Evolutionary conservation across 208 protist species (phyloP).

Genomic region (Balamuthia mandrillaris): DNA sequence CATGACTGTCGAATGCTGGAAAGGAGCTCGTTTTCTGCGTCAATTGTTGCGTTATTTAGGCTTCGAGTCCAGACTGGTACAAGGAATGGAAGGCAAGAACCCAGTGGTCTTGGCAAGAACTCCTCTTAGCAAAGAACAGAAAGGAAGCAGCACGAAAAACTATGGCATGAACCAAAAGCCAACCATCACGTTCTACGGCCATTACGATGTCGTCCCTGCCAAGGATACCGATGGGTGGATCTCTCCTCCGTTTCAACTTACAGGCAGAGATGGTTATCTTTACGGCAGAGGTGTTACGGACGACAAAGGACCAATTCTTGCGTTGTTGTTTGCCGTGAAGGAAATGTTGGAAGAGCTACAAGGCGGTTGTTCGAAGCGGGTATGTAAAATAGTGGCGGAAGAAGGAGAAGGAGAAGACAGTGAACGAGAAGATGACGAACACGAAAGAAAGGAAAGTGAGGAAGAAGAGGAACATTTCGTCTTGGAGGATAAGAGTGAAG

Average conservation of each 20-base stretch:
- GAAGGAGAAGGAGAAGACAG: too few species aligned
- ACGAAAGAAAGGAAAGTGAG: too few species aligned
- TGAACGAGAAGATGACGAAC: too few species aligned
- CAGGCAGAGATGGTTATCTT: constrained; percentile 52
- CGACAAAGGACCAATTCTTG: constrained; percentile 57
- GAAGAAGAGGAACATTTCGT: too few species aligned
- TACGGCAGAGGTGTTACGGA: constrained; percentile 58
- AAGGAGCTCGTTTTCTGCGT: constrained; percentile 8
- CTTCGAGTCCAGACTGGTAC: constrained; percentile 26
- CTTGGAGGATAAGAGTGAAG: too few species aligned
- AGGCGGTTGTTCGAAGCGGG: too few species aligned
- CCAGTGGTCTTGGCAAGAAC: constrained; percentile 6
- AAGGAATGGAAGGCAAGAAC: constrained; percentile 24
- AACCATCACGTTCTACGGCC: constrained; percentile 49
- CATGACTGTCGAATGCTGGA: constrained; percentile 29
- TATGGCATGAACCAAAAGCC: constrained; percentile 30
- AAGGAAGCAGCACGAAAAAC: too few species aligned
- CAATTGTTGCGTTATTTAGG: not conserved
- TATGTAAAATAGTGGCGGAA: too few species aligned
- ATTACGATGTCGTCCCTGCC: constrained; percentile 52
- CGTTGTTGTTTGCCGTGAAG: constrained; percentile 36
- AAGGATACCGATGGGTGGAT: not conserved
- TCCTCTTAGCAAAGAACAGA: too few species aligned
- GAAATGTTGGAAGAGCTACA: constrained; percentile 21
- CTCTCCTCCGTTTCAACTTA: constrained; percentile 30